These are phyloP conservation scores for Phytophthora constricta DNA, from an alignment of 352 stramenopile species.

Conservation along the genomic window DNA sequence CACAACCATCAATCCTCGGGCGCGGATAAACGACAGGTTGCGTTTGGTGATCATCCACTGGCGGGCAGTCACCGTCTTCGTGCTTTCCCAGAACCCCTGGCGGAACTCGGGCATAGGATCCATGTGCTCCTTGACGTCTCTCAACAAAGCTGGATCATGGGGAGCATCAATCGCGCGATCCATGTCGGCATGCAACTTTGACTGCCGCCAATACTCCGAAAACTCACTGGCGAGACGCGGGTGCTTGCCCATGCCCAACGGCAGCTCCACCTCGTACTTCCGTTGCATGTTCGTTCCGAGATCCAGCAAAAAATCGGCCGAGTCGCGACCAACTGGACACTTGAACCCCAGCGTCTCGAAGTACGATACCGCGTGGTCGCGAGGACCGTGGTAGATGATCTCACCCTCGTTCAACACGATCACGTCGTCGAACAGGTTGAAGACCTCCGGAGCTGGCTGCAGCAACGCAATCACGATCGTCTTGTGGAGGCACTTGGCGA, in stretches of 20 bases:
- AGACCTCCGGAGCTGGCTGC: conserved; percentile 63
- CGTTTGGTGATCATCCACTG: conserved; percentile 57
- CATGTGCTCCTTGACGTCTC: conserved; percentile 74
- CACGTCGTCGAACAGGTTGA: conserved; percentile 64
- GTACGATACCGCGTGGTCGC: conserved; percentile 41
- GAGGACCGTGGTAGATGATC: conserved; percentile 67
- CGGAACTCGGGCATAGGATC: conserved; percentile 54
- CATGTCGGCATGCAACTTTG: conserved; percentile 9
- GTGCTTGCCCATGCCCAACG: conserved; percentile 12
- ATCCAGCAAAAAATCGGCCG: conserved; percentile 63
- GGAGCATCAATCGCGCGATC: conserved; percentile 12
- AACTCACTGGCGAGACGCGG: conserved; percentile 36
- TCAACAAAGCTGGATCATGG: conserved; percentile 16
- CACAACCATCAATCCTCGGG: conserved; percentile 43
- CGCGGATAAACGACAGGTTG: conserved; percentile 45
- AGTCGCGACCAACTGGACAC: conserved; percentile 50
- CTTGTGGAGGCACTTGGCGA: conserved; percentile 48
- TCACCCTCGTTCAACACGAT: conserved; percentile 65
- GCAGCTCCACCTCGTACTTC: conserved; percentile 38
- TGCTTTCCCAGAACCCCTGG: conserved; percentile 37
- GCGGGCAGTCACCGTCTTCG: conserved; percentile 32
- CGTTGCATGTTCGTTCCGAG: conserved; percentile 49
- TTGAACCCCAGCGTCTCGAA: conserved; percentile 48
- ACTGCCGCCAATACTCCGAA: conserved; percentile 24
- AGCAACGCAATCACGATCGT: conserved; percentile 65